These are phyloP conservation scores for Clausena lansium DNA, from an alignment of 345 rosid genomes.

Conservation along the genomic window DNA sequence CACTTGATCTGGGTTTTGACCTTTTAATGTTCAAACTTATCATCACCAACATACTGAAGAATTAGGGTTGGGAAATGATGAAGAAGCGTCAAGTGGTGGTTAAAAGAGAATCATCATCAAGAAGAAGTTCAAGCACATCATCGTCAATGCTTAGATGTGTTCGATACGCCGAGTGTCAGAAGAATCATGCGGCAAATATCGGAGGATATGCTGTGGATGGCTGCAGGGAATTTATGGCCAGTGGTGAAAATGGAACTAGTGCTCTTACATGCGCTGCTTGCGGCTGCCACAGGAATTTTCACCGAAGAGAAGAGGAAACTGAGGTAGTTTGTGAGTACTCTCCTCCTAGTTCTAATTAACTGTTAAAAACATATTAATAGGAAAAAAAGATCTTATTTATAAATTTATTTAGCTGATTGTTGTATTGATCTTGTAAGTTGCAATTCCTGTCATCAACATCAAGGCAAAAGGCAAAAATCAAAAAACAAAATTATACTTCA, in stretches of 20 bases:
- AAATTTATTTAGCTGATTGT: constrained; percentile 11
- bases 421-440: constrained; percentile 6
- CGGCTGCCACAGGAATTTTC: constrained; percentile 76
- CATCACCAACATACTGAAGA: background rate
- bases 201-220: constrained; percentile 84
- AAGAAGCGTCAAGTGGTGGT: constrained; percentile 54
- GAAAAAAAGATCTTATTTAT: background rate
- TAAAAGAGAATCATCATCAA: constrained; percentile 19
- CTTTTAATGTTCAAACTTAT: constrained; percentile 21
- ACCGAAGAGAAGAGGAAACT: constrained; percentile 56
- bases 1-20: constrained; percentile 7
- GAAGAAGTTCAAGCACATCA: constrained; percentile 37
- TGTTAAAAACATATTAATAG: background rate
- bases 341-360: constrained; percentile 43
- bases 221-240: constrained; percentile 77
- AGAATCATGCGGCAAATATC: constrained; percentile 72
- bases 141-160: constrained; percentile 32
- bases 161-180: constrained; percentile 68
- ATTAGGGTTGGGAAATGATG: constrained; percentile 39
- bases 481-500: constrained; percentile 6
- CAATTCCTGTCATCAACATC: constrained; percentile 6
- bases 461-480: background rate
- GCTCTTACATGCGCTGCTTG: constrained; percentile 72
- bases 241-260: constrained; percentile 43
- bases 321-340: constrained; percentile 68